Conservation (phyloP, 2,329 filamentous ascomycete species). For the Cladobotryum mycophilum region DNA sequence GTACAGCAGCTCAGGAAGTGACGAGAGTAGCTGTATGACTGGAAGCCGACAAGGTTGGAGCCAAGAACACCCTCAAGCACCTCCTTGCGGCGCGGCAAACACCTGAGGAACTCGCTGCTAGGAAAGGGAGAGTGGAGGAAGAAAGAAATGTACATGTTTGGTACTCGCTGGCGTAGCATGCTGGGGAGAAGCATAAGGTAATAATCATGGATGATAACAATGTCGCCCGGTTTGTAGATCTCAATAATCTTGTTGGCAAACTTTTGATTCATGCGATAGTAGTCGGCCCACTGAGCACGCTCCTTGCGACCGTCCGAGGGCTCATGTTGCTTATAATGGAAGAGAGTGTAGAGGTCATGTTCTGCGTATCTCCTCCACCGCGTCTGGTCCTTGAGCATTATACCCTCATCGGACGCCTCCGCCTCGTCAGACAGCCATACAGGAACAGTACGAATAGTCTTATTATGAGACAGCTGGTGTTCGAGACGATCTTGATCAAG, state of each 20-base stretch:
- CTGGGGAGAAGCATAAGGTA: slow-evolving; percentile 85
- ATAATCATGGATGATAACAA: slow-evolving; percentile 91
- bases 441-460: slow-evolving; percentile 72
- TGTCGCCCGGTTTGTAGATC: slow-evolving; percentile 85
- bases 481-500: slow-evolving; percentile 70
- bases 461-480: slow-evolving; percentile 62
- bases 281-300: slow-evolving; percentile 83
- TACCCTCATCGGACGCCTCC: slow-evolving; percentile 59
- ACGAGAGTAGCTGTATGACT: slow-evolving; percentile 89
- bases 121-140: slow-evolving; percentile 93
- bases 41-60: slow-evolving; percentile 89
- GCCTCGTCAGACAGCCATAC: slow-evolving; percentile 82
- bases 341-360: slow-evolving; percentile 83
- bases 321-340: slow-evolving; percentile 94
- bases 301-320: slow-evolving; percentile 79
- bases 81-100: slow-evolving; percentile 81
- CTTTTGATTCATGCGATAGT: slow-evolving; percentile 85
- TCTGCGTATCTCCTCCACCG: slow-evolving; percentile 89
- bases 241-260: slow-evolving; percentile 87
- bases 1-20: slow-evolving; percentile 95
- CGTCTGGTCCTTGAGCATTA: slow-evolving; percentile 72
- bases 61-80: slow-evolving; percentile 84
- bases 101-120: slow-evolving; percentile 90
- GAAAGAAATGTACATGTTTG: slow-evolving; percentile 90
- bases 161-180: slow-evolving; percentile 77